phyloP scores from a whole-genome alignment of 1,284 basidiomycete genomes.

The Apiotrichum porosum region DNA sequence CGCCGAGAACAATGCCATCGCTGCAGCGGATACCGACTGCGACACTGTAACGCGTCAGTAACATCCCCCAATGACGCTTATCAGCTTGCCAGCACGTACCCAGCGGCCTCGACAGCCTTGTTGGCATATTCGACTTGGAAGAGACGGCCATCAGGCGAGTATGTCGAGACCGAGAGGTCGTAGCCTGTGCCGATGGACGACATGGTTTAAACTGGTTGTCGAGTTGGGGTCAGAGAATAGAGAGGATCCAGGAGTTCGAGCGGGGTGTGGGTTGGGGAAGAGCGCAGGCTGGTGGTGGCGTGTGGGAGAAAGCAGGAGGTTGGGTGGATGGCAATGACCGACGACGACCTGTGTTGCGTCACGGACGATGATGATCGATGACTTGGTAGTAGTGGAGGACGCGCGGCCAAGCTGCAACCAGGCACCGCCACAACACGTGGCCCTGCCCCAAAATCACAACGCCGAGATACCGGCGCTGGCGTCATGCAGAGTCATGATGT shows the following conservation, averaged over 20 bases:
- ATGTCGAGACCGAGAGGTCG: conserved; percentile 96
- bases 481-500: no score
- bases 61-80: not conserved
- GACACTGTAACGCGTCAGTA: conserved; percentile 57
- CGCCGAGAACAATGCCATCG: conserved; percentile 89
- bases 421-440: not conserved
- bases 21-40: conserved; percentile 87
- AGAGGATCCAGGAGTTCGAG: not conserved
- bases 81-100: conserved; percentile 56
- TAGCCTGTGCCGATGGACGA: conserved; percentile 98
- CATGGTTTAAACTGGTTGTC: no score
- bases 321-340: not conserved
- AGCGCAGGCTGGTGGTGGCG: not conserved
- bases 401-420: not conserved
- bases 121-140: conserved; percentile 99
- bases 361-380: no score
- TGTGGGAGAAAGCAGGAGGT: not conserved
- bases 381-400: not conserved
- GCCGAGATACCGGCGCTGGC: no score
- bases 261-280: not conserved
- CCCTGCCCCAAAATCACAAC: no score
- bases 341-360: not conserved
- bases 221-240: conserved; percentile 2
- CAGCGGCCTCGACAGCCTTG: conserved; percentile 98
- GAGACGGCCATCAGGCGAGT: conserved; percentile 96